Percentiles rank a stretch among this genome's conserved stretches.
phyloP scores from a whole-genome alignment of 345 rosid species.

The Pistacia vera region DNA sequence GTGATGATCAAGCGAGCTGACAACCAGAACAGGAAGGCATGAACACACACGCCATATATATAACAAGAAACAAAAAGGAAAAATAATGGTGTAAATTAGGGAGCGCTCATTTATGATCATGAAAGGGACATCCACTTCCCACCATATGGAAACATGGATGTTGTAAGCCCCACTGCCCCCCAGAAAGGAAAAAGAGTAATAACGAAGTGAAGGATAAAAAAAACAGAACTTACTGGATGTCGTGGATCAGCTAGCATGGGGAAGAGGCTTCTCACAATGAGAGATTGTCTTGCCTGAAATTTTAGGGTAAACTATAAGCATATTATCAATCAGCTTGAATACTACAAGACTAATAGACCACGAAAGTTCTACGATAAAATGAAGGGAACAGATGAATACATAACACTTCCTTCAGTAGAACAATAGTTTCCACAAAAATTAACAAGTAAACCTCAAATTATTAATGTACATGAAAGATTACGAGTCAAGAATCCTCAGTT shows the following conservation, averaged over 20 bases:
- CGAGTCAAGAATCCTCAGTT: background rate
- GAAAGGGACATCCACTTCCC: no score
- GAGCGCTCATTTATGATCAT: no score
- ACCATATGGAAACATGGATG: no score
- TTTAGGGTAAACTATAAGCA: background rate
- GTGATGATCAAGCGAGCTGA: no score
- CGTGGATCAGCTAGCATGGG: constrained; percentile 96
- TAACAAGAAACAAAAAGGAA: no score
- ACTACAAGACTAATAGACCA: background rate
- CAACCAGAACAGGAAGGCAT: no score
- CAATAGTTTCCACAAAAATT: background rate
- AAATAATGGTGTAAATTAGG: no score
- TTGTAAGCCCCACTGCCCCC: background rate
- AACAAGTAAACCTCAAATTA: background rate
- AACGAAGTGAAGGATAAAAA: background rate
- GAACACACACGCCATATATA: no score
- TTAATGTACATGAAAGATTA: background rate
- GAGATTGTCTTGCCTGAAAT: constrained; percentile 83
- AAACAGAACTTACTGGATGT: constrained; percentile 60
- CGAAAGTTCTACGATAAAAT: background rate
- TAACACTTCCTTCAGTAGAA: background rate
- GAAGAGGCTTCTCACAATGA: constrained; percentile 83
- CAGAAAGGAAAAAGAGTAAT: no score
- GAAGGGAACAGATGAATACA: background rate
- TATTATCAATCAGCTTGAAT: constrained; percentile 1